Conservation (phyloP, 148 eudicot genomes). For the Fallopia convolvulus region DNA sequence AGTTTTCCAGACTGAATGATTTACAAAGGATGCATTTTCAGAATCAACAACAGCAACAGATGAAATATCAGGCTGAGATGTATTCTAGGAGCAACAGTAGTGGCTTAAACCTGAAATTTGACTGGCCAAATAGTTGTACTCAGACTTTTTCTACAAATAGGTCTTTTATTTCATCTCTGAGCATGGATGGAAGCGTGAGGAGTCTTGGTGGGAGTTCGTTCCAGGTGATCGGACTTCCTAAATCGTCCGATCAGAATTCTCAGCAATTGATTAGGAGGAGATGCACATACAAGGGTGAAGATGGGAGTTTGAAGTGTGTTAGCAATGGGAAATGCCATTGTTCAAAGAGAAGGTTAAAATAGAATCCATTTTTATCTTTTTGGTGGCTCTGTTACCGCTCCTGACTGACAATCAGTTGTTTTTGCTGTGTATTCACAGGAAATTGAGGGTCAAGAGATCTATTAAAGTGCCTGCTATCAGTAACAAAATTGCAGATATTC, state of each 20-base stretch:
- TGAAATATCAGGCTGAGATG: conserved; percentile 26
- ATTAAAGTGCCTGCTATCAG: conserved; percentile 55
- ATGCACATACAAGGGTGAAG: conserved; percentile 35
- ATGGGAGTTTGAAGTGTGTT: conserved; percentile 37
- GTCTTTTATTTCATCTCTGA: conserved; percentile 44
- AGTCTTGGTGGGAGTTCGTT: conserved; percentile 28
- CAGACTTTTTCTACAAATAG: conserved; percentile 38
- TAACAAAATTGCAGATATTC: conserved; percentile 51
- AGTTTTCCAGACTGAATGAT: conserved; percentile 13
- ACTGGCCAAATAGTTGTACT: conserved; percentile 28
- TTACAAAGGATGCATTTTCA: conserved; percentile 28
- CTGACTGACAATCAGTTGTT: background rate
- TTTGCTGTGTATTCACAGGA: conserved; percentile 27
- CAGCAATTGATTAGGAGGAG: conserved; percentile 23
- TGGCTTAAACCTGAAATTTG: conserved; percentile 36
- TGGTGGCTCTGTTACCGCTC: background rate
- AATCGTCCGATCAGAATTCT: conserved; percentile 31
- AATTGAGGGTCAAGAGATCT: conserved; percentile 43
- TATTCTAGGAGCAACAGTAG: conserved; percentile 20
- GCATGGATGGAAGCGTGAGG: conserved; percentile 37
- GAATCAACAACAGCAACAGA: conserved; percentile 29
- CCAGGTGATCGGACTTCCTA: conserved; percentile 36
- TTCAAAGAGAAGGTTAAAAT: conserved; percentile 38
- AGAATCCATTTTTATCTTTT: background rate
- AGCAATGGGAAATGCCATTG: conserved; percentile 49